Evolutionary conservation across 2,329 filamentous ascomycete genomes (phyloP).

Genomic region (Nemania abortiva): DNA sequence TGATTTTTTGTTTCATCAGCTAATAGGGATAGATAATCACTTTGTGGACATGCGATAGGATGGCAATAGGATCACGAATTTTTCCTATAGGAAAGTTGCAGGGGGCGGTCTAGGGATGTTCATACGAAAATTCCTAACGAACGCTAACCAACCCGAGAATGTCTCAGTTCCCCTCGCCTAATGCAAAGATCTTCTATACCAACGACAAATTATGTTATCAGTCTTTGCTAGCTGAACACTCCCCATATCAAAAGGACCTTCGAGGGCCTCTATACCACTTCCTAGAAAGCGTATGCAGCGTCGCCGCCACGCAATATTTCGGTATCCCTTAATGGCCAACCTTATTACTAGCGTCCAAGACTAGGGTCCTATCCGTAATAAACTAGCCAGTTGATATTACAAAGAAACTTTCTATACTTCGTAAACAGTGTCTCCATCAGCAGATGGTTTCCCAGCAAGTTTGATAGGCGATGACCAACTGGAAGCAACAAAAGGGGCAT

Average conservation of each 20-base stretch:
- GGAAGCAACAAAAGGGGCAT: background rate
- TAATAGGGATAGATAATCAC: background rate
- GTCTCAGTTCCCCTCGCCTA: background rate
- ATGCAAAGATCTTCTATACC: slow-evolving; percentile 16
- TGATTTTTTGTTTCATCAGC: background rate
- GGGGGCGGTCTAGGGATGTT: background rate
- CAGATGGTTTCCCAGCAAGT: background rate
- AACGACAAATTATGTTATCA: background rate
- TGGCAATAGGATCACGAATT: background rate
- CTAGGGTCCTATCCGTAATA: background rate
- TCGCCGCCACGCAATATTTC: background rate
- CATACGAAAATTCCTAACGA: background rate
- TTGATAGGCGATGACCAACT: background rate
- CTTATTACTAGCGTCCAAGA: background rate
- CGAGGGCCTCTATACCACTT: background rate
- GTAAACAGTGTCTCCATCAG: background rate
- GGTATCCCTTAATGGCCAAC: background rate
- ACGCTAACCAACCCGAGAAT: background rate
- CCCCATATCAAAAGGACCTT: background rate
- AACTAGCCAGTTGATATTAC: background rate
- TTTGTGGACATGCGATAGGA: slow-evolving; percentile 6
- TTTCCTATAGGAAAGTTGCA: background rate
- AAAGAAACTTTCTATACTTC: background rate
- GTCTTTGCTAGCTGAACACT: background rate
- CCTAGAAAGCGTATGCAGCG: background rate